Evolutionary conservation across 257 asterid species (phyloP).

Genomic region (Nicotiana tabacum): DNA sequence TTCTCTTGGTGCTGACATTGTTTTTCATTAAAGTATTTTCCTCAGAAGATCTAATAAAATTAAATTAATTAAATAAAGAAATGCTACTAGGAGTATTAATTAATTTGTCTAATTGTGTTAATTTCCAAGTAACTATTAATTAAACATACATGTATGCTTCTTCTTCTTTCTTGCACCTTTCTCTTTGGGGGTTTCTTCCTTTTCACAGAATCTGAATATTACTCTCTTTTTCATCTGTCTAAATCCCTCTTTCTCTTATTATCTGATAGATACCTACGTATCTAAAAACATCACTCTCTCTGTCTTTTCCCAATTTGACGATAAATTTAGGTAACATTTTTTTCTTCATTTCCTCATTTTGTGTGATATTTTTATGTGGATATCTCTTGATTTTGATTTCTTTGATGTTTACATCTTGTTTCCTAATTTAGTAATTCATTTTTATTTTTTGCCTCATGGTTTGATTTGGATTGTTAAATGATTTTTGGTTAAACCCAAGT

Average conservation of each 20-base stretch:
- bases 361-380: neutral
- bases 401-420: conserved; percentile 7
- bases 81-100: neutral
- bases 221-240: conserved; percentile 16
- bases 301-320: conserved; percentile 9
- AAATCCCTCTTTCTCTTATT: neutral
- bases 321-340: conserved; percentile 32
- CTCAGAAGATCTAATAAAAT: neutral
- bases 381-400: neutral
- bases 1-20: neutral
- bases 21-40: neutral
- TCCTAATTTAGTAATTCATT: neutral
- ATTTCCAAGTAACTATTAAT: conserved; percentile 1
- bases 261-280: neutral
- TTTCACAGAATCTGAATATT: neutral
- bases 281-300: neutral
- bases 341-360: neutral
- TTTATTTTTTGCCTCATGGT: neutral
- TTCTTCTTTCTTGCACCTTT: neutral
- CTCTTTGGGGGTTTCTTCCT: conserved; percentile 7
- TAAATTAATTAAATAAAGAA: neutral
- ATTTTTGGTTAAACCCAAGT: conserved; percentile 13
- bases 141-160: neutral
- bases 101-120: neutral
- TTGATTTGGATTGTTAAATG: conserved; percentile 23